phyloP scores from a whole-genome alignment of 31 red algal species.

The Odonthalia washingtoniensis region DNA sequence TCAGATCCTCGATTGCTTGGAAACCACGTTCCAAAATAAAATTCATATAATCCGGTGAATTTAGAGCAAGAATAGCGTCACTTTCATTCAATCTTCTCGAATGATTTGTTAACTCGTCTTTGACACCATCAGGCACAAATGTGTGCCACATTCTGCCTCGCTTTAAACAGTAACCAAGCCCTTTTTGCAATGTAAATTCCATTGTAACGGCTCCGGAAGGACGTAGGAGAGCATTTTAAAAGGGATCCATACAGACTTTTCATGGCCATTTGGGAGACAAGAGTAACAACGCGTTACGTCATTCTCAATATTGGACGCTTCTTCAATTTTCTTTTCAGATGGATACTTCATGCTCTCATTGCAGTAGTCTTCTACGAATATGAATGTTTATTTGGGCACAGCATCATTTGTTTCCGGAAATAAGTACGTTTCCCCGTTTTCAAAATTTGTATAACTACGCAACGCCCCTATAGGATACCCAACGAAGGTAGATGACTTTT shows the following conservation, averaged over 20 bases:
- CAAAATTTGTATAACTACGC: conserved; percentile 58
- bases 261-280: conserved; percentile 39
- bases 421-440: conserved; percentile 20
- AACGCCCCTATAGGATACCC: no score
- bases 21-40: conserved; percentile 41
- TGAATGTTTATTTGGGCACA: conserved; percentile 15
- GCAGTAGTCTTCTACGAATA: conserved; percentile 43
- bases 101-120: conserved; percentile 17
- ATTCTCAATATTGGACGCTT: not conserved
- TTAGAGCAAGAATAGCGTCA: no score
- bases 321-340: conserved; percentile 37
- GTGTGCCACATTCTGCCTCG: not conserved
- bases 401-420: conserved; percentile 38
- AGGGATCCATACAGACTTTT: conserved; percentile 35
- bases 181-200: conserved; percentile 35
- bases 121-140: conserved; percentile 33
- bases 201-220: conserved; percentile 43
- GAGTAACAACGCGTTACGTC: conserved; percentile 41
- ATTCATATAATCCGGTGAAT: no score
- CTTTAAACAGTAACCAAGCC: conserved; percentile 61
- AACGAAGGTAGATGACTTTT: not conserved
- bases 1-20: conserved; percentile 15
- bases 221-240: conserved; percentile 29
- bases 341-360: conserved; percentile 18
- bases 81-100: conserved; percentile 13